Evolutionary conservation across 441 rosid genomes (phyloP), one percentile per base, ranked within the genome.

Genomic region (Corymbia calophylla): DNA sequence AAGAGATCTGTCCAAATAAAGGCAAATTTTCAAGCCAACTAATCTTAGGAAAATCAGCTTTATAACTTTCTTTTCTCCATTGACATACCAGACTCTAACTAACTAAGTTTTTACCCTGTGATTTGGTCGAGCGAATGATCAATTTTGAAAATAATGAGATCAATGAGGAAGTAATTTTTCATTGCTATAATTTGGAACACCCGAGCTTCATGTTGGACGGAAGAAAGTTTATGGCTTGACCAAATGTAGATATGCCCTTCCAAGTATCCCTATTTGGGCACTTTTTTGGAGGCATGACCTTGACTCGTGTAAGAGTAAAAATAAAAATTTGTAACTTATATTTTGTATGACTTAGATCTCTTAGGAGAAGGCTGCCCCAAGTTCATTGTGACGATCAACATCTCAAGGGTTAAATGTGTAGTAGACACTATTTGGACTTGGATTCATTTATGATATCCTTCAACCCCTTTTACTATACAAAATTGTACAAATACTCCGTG

Each of bases 31-130:
- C 51, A 77, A 7, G 5, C 27, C 7, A 77, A 44, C 13, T 77
- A 77, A 77, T 44, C 8, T 21, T 77, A 44, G 10, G 51, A 44
- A 77, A 23, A 23, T 77, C n/a, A 44, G 51, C 84, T 12, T 23
- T 13, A 5, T 23, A 23, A 44, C 18, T 77, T 77, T 77, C 51
- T 77, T 77, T 3, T 44, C 8, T 44, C n/a, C 17, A 77, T 77
- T 7, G 10, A 4, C n/a, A 44, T 23, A 12, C 16, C 15, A 1
- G 1, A 77, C 10, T 12, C 3, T 12, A 39, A 23, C 27, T 1
- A 1, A 77, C 51, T 44, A 12, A 13, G 32, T 29, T 29, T 14
- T 39, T 39, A 62, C 18, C 31, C 32, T 62, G 13, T 29, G 70
- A 62, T 62, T 2, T 29, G 70, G 3, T 77, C 2, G n/a, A 77